Conservation (phyloP, 768 basidiomycete species). For the Trametes villosa region DNA sequence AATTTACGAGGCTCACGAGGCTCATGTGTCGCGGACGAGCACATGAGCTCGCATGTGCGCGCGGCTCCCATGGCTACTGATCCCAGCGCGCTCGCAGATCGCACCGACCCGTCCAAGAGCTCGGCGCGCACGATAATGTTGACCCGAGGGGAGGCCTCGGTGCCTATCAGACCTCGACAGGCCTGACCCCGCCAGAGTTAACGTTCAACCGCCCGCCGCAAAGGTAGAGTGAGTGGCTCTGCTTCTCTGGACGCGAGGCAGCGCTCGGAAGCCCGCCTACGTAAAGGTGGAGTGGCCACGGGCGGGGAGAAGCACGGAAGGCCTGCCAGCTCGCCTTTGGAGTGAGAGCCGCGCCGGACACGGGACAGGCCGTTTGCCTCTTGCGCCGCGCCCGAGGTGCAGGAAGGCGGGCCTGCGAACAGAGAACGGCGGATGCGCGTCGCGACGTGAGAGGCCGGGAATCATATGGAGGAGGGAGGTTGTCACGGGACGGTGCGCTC, state of each 20-base stretch:
- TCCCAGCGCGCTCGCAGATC: neutral
- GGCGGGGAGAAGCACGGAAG: neutral
- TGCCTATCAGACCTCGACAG: too few relatives aligned
- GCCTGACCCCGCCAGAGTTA: too few relatives aligned
- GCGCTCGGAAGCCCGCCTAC: neutral
- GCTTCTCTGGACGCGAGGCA: too few relatives aligned
- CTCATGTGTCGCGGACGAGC: neutral
- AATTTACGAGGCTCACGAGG: neutral
- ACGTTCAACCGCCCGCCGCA: too few relatives aligned
- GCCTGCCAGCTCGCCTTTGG: neutral
- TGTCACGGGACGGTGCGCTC: constrained; percentile 3
- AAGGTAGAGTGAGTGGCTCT: too few relatives aligned
- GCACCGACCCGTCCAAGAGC: neutral
- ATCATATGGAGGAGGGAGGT: neutral
- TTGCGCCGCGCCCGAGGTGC: too few relatives aligned
- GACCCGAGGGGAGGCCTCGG: too few relatives aligned
- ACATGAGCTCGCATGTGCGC: neutral
- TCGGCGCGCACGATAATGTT: too few relatives aligned
- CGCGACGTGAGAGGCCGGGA: constrained; percentile 7
- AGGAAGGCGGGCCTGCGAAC: neutral
- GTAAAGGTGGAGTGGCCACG: neutral
- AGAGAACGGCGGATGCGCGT: neutral
- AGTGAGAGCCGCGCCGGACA: neutral
- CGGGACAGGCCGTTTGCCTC: neutral
- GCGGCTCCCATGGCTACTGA: neutral